phyloP scores from a whole-genome alignment of 805 yeast species.

The Priceomyces fermenticarens region DNA sequence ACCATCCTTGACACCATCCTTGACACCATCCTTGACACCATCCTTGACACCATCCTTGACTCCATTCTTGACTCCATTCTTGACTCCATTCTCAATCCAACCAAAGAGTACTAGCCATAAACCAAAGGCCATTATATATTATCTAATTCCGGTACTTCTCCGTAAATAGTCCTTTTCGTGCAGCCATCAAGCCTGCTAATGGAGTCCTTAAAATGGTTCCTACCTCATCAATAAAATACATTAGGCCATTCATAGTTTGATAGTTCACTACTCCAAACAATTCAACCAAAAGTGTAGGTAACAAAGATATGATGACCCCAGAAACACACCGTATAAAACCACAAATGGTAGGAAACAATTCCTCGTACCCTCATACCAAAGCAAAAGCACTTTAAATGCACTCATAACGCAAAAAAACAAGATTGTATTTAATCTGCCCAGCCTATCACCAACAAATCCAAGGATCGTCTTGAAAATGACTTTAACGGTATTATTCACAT shows the following conservation, averaged over 20 bases:
- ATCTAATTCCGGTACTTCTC: too few relatives aligned
- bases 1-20: too few relatives aligned
- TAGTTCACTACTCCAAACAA: slow-evolving; percentile 31
- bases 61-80: too few relatives aligned
- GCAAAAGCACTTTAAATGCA: slow-evolving; percentile 13
- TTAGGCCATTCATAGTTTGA: slow-evolving; percentile 29
- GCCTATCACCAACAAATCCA: slow-evolving; percentile 15
- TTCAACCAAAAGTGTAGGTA: slow-evolving; percentile 31
- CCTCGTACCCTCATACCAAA: slow-evolving; percentile 19
- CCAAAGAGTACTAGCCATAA: too few relatives aligned
- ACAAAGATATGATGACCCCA: slow-evolving; percentile 27
- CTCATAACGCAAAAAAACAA: slow-evolving; percentile 14
- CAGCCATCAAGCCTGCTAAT: slow-evolving; percentile 28
- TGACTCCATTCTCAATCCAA: too few relatives aligned
- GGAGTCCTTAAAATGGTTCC: slow-evolving; percentile 34
- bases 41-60: too few relatives aligned
- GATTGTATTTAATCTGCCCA: slow-evolving; percentile 17
- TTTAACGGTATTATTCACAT: slow-evolving; percentile 30
- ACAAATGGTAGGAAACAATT: slow-evolving; percentile 27
- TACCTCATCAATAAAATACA: slow-evolving; percentile 31
- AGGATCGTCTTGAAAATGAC: slow-evolving; percentile 14
- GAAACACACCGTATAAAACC: slow-evolving; percentile 32
- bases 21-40: too few relatives aligned
- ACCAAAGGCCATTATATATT: too few relatives aligned
- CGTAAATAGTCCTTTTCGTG: slow-evolving; percentile 8